Conservation (phyloP, 2,329 filamentous ascomycete genomes). For the Alternaria infectoria region DNA sequence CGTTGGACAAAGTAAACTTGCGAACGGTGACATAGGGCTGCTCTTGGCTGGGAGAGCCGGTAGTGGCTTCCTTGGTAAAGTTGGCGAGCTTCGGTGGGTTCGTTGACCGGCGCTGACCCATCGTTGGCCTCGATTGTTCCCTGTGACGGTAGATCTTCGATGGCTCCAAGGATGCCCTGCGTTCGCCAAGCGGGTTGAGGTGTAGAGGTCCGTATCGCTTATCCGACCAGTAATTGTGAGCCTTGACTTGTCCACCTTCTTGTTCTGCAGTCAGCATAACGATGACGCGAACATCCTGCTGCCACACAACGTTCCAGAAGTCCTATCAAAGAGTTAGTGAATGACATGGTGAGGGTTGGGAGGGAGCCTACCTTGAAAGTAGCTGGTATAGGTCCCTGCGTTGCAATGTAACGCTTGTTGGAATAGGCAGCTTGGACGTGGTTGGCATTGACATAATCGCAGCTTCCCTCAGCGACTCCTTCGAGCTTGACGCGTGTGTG, state of each 20-base stretch:
- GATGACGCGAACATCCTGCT: constrained; percentile 91
- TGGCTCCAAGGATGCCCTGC: constrained; percentile 76
- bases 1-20: constrained; percentile 83
- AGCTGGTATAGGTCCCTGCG: constrained; percentile 88
- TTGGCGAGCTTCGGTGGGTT: constrained; percentile 39
- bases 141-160: constrained; percentile 57
- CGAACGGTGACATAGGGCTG: constrained; percentile 80
- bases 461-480: constrained; percentile 68
- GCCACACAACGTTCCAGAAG: constrained; percentile 98
- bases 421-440: constrained; percentile 80
- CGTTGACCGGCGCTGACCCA: constrained; percentile 45
- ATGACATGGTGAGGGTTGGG: background rate
- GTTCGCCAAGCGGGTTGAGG: constrained; percentile 80
- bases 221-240: constrained; percentile 89
- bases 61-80: constrained; percentile 32
- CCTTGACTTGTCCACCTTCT: constrained; percentile 92
- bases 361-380: constrained; percentile 78
- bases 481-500: constrained; percentile 85
- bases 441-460: constrained; percentile 96
- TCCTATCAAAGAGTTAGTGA: constrained; percentile 63
- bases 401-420: constrained; percentile 93
- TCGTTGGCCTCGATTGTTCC: constrained; percentile 43
- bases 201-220: constrained; percentile 79
- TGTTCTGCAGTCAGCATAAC: constrained; percentile 96
- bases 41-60: constrained; percentile 56